Conservation (phyloP, 2,329 filamentous ascomycete genomes). For the Nemania sp. region DNA sequence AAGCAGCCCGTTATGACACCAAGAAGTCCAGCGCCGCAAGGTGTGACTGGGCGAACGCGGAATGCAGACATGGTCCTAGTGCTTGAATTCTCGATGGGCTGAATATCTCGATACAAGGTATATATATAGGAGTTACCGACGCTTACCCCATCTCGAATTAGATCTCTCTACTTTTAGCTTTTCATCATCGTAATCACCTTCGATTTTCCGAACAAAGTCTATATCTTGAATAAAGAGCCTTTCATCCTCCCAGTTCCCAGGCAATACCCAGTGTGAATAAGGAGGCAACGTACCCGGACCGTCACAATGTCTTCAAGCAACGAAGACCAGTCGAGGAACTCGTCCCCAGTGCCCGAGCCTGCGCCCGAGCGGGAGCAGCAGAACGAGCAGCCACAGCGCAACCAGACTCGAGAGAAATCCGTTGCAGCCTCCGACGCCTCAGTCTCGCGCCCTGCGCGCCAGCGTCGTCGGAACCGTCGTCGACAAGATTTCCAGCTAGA, state of each 20-base stretch:
- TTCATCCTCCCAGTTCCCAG: neutral
- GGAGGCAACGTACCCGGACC: conserved; percentile 1
- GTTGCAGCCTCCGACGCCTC: conserved; percentile 33
- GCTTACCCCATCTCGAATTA: neutral
- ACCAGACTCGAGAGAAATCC: conserved; percentile 34
- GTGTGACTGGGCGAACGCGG: conserved; percentile 6
- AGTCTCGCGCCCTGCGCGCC: conserved; percentile 37
- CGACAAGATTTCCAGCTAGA: conserved; percentile 37
- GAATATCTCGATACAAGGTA: too few relatives aligned
- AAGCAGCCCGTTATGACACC: conserved; percentile 32
- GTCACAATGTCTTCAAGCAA: conserved; percentile 39
- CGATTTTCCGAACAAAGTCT: neutral
- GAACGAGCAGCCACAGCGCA: conserved; percentile 12
- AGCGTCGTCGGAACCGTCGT: conserved; percentile 40
- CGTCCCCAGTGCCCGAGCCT: conserved; percentile 34
- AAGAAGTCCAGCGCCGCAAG: neutral
- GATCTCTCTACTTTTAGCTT: neutral
- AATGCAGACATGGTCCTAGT: conserved; percentile 30
- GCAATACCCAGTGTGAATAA: neutral
- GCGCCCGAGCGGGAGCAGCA: conserved; percentile 27
- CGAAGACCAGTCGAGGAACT: conserved; percentile 37
- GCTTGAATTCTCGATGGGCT: too few relatives aligned
- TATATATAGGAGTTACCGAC: conserved; percentile 25
- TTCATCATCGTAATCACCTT: neutral
- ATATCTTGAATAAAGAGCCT: neutral